Evolutionary conservation across 305 asterid species (phyloP).

Genomic region (Solanum hybrid): DNA sequence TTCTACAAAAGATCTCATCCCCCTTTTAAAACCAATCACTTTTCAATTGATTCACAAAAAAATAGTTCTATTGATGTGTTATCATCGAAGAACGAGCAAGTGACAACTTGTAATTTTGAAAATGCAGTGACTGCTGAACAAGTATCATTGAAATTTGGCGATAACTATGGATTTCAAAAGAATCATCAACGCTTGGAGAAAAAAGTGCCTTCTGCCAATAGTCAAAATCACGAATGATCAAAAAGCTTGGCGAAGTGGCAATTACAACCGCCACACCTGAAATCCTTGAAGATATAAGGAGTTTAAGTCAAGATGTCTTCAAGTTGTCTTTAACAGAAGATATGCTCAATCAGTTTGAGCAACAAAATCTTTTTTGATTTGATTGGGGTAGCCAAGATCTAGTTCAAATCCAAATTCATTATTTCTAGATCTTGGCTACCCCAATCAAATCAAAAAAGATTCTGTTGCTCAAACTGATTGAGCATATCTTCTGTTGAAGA

Average conservation of each 20-base stretch:
- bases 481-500: neutral
- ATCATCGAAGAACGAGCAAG: neutral
- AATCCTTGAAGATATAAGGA: neutral
- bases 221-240: neutral
- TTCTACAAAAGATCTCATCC: neutral
- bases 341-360: neutral
- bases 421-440: neutral
- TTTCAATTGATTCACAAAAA: neutral
- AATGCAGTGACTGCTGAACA: neutral
- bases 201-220: neutral
- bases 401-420: neutral
- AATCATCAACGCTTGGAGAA: neutral
- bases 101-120: neutral
- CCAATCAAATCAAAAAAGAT: neutral
- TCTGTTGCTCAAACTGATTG: neutral
- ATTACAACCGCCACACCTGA: neutral
- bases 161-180: neutral
- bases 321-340: neutral
- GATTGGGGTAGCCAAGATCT: neutral
- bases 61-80: neutral
- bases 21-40: neutral
- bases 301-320: neutral
- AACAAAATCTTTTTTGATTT: neutral
- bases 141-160: neutral
- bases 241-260: neutral